Evolutionary conservation across 805 yeast genomes (phyloP), one percentile per base, ranked within the genome.

Genomic region (Zygosaccharomyces rouxii): DNA sequence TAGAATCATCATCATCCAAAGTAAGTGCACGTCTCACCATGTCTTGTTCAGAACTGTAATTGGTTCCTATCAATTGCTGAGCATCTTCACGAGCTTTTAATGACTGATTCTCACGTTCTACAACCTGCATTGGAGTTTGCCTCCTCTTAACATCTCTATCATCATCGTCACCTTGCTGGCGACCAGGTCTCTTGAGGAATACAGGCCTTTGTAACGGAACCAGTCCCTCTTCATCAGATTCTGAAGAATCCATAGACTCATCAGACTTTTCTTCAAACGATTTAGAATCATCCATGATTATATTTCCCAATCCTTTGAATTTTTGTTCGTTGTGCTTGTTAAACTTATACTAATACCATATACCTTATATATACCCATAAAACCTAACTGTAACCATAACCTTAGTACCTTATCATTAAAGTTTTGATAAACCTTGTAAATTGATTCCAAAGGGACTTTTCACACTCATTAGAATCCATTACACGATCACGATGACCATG

Each of bases 1-100:
- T 19, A 2, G 51, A 38, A 48, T 64, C 70, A 42, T 60, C 49
- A 46, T 66, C 70, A 47, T 62, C 54, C 7, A 64, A 41, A 16
- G 39, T 40, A 47, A 62, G 26, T 3, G 58, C 55, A 38, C 48
- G 53, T 29, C 48, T 49, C 19, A 62, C n/a, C 2, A 63, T 29
- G 4, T 56, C 60, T 41, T 62, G 55, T 31, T 63, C 63, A 2
- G 67, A 56, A 23, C 57, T 53, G 35, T 56, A 58, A 38, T 60
- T 59, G 6, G 53, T 35, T 7, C 48, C 55, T 2, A 60, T 23
- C 29, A 50, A 43, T 3, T 22, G 26, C 23, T 47, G 33, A 1
- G 46, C 40, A 4, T 46, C 49, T 26, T 57, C 55, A 25, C 48
- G 42, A 9, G 50, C 48, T 22, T 46, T 23, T 0, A 50, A 21